Base-by-base conservation (phyloP, 257 asterid genomes). In the Solanum bulbocastanum region DNA sequence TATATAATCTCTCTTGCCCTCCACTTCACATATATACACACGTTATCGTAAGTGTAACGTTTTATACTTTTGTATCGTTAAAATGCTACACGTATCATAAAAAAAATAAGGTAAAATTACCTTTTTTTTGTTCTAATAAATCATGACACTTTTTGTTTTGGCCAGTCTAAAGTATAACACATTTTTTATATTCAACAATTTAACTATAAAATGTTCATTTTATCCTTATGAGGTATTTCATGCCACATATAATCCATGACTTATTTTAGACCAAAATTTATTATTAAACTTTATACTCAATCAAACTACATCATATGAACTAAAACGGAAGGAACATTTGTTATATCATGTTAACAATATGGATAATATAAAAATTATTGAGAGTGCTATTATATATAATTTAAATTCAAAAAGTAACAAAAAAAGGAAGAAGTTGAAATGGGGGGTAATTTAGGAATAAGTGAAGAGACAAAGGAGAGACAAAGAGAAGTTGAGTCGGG, bases 381-480 rank as follows among this genome's bases (percentile, higher is more conserved):
- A 13, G 36, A 66, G 9, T 22, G 40, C 2, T 18, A 18, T 33
- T 23, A 27, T 40, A 6, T 4, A 39, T 56, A 76, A 25, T 6
- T 78, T 2, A 16, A 58, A 23, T 76, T n/a, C 8, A 1, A 14
- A 5, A 52, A 7, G 13, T 44, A 32, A 10, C 11, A 11, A 6
- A 56, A 76, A 6, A 4, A 3, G 8, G 8, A 10, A 40, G 25
- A 30, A 30, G 12, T 36, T 71, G 20, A 44, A 82, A 78, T 87
- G 86, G 88, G 93, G 93, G 91, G 36, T 84, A 89, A 52, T 74
- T 30, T 52, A 16, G 87, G 89, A 84, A 79, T 44, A 69, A 83
- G 42, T 40, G n/a, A 73, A 68, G 22, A 44, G 32, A 74, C 11
- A 56, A 73, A 15, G 65, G 36, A 60, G 33, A 49, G 49, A n/a